phyloP scores from a whole-genome alignment of 495 filamentous ascomycete species.

The Niebla homalea region DNA sequence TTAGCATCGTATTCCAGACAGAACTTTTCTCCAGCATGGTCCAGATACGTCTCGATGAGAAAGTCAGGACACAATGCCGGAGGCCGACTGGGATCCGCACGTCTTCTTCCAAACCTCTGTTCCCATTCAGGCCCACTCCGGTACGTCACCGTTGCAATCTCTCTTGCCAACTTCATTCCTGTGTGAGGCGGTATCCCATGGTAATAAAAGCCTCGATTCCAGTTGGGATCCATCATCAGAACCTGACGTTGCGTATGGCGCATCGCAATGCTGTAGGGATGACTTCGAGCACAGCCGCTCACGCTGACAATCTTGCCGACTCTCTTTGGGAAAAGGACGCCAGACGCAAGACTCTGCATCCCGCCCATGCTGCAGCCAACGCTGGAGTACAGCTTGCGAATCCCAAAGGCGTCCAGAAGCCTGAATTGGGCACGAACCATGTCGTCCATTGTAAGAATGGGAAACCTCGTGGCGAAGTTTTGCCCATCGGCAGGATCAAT shows the following conservation, averaged over 20 bases:
- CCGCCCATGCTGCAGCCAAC: constrained; percentile 97
- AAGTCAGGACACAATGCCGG: constrained; percentile 95
- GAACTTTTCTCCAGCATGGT: constrained; percentile 98
- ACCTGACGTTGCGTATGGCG: constrained; percentile 96
- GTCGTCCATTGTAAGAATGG: constrained; percentile 90
- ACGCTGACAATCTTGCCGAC: constrained; percentile 77
- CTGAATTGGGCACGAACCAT: constrained; percentile 96
- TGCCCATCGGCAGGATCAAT: constrained; percentile 81
- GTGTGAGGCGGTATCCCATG: constrained; percentile 76
- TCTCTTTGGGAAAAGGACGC: constrained; percentile 70
- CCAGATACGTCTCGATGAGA: constrained; percentile 94
- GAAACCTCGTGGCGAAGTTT: constrained; percentile 88
- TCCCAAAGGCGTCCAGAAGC: constrained; percentile 66
- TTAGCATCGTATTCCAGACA: constrained; percentile 97
- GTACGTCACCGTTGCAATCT: constrained; percentile 97
- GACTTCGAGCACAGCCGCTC: constrained; percentile 85
- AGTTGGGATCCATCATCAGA: constrained; percentile 96
- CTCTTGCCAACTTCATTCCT: constrained; percentile 94
- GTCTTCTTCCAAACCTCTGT: constrained; percentile 74
- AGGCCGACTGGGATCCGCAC: constrained; percentile 73
- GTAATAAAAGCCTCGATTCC: constrained; percentile 97
- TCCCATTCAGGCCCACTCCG: constrained; percentile 97
- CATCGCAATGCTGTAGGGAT: constrained; percentile 98
- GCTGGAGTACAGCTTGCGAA: constrained; percentile 75
- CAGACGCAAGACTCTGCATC: constrained; percentile 90